Base-by-base conservation (phyloP, 768 basidiomycete species). In the Suillus tomentosus region DNA sequence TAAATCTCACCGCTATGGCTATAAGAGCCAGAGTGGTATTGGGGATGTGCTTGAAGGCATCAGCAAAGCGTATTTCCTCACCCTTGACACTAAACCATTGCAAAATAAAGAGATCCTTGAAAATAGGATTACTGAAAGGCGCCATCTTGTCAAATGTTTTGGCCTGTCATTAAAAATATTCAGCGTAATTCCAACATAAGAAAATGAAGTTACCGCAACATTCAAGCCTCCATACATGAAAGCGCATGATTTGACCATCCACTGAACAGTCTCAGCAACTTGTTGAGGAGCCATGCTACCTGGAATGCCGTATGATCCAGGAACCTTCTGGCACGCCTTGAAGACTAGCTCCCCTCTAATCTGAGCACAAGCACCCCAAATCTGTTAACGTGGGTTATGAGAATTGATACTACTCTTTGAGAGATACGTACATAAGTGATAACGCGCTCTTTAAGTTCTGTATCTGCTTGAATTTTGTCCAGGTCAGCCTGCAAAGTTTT, bases 271-370 rank as follows among this genome's bases (percentile, higher is more conserved):
- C 43, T 45, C 43, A 45, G 43, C 7, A 45, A 45, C 43, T 45
- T 45, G 17, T 45, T 45, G 43, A 45, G 43, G 17, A 5, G 17
- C 6, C 43, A 45, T 45, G n/a, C n/a, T 9, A 47, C 2, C 45
- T n/a, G 19, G 45, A 47, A 47, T 47, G 9, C 8, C 8, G 3
- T 47, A 47, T 47, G 45, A 47, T n/a, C 45, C 9, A n/a, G 45
- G 45, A 47, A 47, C 45, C 45, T 47, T 47, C 45, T 47, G n/a
- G n/a, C n/a, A n/a, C n/a, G 62, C n/a, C n/a, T 47, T 47, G 45
- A 47, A n/a, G 45, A 47, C 45, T 47, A 47, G 45, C 45, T 47
- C 45, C n/a, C 45, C 45, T 47, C 45, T 47, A 0, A 47, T 47
- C 45, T 47, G 45, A n/a, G 45, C 9, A 10, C 45, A 47, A 47